Base-by-base conservation (phyloP, 208 protist species). In the Leishmania tarentolae region DNA sequence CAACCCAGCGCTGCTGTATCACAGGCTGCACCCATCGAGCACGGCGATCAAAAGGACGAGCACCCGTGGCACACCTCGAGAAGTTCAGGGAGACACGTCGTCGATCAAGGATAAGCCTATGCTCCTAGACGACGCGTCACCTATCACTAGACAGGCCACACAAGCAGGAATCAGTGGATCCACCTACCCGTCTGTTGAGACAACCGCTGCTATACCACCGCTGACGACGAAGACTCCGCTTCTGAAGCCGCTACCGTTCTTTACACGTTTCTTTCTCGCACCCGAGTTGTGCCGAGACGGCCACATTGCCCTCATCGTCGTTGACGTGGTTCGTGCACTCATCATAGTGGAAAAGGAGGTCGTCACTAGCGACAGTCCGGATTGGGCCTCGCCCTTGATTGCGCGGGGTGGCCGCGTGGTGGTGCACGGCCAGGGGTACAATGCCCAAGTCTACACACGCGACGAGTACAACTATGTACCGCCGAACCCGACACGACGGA, bases 241-340 rank as follows among this genome's bases (percentile, higher is more conserved):
- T 53, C 85, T 80, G 72, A 81, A 52, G 75, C 78, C 85, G 66
- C 80, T 83, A 37, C 82, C 83, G 17, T 84, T 82, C 83, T 82
- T 75, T 69, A 92, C 89, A 52, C 93, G 91, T 47, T 96, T 91
- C 78, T 95, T 95, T 44, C 82, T 96, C 46, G 86, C 86, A 35
- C 93, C 93, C 37, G 90, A 96, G 82, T 81, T 96, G 65, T 94
- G 90, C 69, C 78, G 75, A 9, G 65, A 81, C 59, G 89, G 89
- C 13, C 79, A 78, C 77, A 76, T 97, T 15, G 94, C 90, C 47
- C 81, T 97, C 21, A 68, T 97, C 56, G 74, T 94, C 7, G 88
- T 90, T 7, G 94, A 97, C 65, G 83, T 87, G 21, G 83, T 97
- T 31, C 92, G 94, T 28, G 75, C 85, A 8, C 78, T 97, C n/a